Evolutionary conservation across 352 stramenopile species (phyloP).

Genomic region (Globisporangium solare): DNA sequence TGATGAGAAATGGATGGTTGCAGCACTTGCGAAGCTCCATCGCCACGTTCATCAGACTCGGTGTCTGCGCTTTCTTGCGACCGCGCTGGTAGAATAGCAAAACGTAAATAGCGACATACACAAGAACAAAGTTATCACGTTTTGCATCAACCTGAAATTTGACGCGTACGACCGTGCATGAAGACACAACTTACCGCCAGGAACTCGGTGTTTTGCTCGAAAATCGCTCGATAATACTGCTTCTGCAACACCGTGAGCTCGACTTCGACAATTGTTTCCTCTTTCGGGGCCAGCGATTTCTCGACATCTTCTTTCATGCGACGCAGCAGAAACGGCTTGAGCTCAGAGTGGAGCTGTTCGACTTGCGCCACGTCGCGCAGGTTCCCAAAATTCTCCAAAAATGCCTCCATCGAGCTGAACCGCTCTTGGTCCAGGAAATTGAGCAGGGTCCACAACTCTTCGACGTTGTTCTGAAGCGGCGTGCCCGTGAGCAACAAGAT

Average conservation of each 20-base stretch:
- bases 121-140: not conserved
- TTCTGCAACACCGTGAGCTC: conserved; percentile 89
- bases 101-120: not conserved
- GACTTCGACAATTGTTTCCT: conserved; percentile 91
- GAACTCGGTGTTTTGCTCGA: conserved; percentile 92
- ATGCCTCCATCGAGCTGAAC: conserved; percentile 93
- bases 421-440: conserved; percentile 95
- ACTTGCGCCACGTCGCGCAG: conserved; percentile 88
- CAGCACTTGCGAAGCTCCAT: conserved; percentile 95
- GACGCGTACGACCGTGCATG: no score
- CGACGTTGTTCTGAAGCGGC: conserved; percentile 87
- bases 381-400: conserved; percentile 93
- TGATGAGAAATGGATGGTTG: conserved; percentile 93
- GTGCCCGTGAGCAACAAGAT: conserved; percentile 90
- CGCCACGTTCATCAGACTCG: conserved; percentile 89
- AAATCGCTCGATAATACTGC: conserved; percentile 91
- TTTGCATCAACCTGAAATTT: no score
- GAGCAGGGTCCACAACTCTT: conserved; percentile 97
- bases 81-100: conserved; percentile 28
- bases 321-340: conserved; percentile 83
- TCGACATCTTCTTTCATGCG: conserved; percentile 90
- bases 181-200: conserved; percentile 34
- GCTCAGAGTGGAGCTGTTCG: conserved; percentile 77
- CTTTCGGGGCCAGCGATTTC: conserved; percentile 83
- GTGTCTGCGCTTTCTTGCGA: conserved; percentile 59